Evolutionary conservation across 2,329 filamentous ascomycete species (phyloP).

Genomic region (Drechslera avenae): DNA sequence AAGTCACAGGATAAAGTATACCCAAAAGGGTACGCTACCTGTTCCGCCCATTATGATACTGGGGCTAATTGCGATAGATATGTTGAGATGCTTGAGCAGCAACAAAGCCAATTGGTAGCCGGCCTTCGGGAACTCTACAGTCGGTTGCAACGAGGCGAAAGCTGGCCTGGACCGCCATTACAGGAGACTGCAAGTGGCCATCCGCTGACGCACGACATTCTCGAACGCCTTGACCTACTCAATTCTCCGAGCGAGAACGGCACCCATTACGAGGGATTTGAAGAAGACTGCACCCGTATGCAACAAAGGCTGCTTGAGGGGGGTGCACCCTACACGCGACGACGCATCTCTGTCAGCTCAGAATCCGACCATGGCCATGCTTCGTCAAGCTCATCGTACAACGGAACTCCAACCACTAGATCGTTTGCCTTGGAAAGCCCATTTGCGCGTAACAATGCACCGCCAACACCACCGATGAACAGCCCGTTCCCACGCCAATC

Average conservation of each 20-base stretch:
- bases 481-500: conserved; percentile 46
- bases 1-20: conserved; percentile 71
- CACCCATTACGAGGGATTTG: conserved; percentile 58
- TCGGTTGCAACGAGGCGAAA: conserved; percentile 57
- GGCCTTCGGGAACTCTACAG: conserved; percentile 66
- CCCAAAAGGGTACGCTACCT: conserved; percentile 63
- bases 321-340: conserved; percentile 58
- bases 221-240: conserved; percentile 63
- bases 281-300: conserved; percentile 62
- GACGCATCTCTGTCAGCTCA: conserved; percentile 61
- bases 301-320: conserved; percentile 61
- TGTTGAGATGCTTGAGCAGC: conserved; percentile 70
- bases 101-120: conserved; percentile 65
- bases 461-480: conserved; percentile 48
- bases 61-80: conserved; percentile 52
- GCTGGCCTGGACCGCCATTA: conserved; percentile 62
- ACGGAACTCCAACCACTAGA: conserved; percentile 46
- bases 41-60: neutral
- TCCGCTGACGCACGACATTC: conserved; percentile 67
- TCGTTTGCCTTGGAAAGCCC: conserved; percentile 38
- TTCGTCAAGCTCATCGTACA: conserved; percentile 44
- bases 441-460: conserved; percentile 41
- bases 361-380: conserved; percentile 61
- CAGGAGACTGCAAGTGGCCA: conserved; percentile 59
- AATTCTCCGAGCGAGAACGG: conserved; percentile 56